Percentiles rank a stretch among this genome's conserved stretches.
Conservation (phyloP, 169 alveolate genomes). For the Plasmodium vinckei region DNA sequence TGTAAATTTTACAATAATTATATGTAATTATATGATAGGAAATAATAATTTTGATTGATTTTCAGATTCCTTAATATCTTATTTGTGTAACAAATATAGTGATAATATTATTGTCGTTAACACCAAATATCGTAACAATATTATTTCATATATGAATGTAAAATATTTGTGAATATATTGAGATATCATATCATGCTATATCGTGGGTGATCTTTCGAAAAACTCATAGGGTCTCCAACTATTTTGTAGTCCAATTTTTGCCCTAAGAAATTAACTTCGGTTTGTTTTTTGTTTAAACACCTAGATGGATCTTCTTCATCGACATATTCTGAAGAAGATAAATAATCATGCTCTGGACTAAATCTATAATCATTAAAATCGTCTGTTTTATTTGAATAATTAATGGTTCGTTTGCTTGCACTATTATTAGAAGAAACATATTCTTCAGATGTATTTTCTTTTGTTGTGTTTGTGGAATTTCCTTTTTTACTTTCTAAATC, state of each 20-base stretch:
- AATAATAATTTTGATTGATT: too few species aligned
- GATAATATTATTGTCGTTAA: too few species aligned
- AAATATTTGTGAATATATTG: background rate
- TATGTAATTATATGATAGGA: too few species aligned
- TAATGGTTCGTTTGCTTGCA: conserved; percentile 51
- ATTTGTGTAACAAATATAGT: too few species aligned
- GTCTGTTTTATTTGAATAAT: conserved; percentile 48
- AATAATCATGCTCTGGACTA: conserved; percentile 49
- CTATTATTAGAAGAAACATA: conserved; percentile 65
- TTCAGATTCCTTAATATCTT: too few species aligned
- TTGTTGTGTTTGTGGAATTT: conserved; percentile 36
- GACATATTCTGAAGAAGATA: conserved; percentile 61
- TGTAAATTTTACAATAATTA: too few species aligned
- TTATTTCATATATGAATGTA: too few species aligned
- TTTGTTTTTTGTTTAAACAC: conserved; percentile 32
- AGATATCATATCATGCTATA: conserved; percentile 43
- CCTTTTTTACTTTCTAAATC: conserved; percentile 47
- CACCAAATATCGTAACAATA: too few species aligned
- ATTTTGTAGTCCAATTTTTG: conserved; percentile 57
- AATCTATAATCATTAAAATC: conserved; percentile 55
- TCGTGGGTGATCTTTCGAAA: conserved; percentile 40
- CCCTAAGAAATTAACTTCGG: conserved; percentile 47
- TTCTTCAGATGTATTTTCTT: conserved; percentile 62
- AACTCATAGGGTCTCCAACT: conserved; percentile 42
- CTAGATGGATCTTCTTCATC: conserved; percentile 42